phyloP scores from a whole-genome alignment of 306 rosid species.

The Glycine latifolia region DNA sequence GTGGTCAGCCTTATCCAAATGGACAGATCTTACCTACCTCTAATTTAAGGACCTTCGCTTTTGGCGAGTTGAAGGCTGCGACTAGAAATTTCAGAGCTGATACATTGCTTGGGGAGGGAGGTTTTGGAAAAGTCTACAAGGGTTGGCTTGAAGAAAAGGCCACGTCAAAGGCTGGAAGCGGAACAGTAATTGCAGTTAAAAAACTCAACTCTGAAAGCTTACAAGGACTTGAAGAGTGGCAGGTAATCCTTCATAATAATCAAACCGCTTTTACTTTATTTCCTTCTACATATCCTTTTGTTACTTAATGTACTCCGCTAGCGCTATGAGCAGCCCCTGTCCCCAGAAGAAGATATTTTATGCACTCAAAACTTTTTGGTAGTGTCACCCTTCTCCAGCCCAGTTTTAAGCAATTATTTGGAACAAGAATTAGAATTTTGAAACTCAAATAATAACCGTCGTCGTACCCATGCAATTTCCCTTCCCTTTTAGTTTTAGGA shows the following conservation, averaged over 20 bases:
- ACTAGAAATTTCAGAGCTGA: slow-evolving; percentile 85
- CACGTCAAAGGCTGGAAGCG: slow-evolving; percentile 57
- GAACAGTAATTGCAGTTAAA: slow-evolving; percentile 82
- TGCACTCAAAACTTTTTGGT: not conserved
- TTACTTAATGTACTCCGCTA: too few species aligned
- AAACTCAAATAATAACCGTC: not conserved
- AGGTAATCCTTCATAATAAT: slow-evolving; percentile 57
- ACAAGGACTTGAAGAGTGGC: slow-evolving; percentile 95
- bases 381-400: not conserved
- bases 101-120: slow-evolving; percentile 91
- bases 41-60: slow-evolving; percentile 74
- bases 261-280: not conserved
- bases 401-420: too few species aligned
- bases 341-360: not conserved
- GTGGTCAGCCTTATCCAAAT: slow-evolving; percentile 55
- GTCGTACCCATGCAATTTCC: not conserved
- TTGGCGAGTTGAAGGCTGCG: slow-evolving; percentile 72
- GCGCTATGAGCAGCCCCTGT: not conserved
- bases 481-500: not conserved
- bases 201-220: slow-evolving; percentile 86
- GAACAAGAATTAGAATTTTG: too few species aligned
- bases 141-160: slow-evolving; percentile 92
- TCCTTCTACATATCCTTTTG: too few species aligned
- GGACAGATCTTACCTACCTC: slow-evolving; percentile 84
- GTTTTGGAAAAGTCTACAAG: slow-evolving; percentile 89